Percentiles rank a stretch among this genome's conserved stretches.
Evolutionary conservation across 352 stramenopile genomes (phyloP).

Genomic region (Stramenopiles sp.): DNA sequence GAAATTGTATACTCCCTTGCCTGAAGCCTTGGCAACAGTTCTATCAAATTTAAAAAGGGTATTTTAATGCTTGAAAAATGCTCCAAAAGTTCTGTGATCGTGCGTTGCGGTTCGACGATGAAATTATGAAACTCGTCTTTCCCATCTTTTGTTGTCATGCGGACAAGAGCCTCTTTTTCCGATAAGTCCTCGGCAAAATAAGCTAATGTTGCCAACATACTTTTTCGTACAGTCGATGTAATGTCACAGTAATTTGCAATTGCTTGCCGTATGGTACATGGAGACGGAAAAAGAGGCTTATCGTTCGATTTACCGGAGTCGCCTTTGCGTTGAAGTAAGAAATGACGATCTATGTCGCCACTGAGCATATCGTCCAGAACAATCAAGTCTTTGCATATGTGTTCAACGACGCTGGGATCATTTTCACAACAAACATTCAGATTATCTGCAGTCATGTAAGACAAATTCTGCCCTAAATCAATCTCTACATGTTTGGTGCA

Average conservation of each 20-base stretch:
- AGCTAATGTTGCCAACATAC: slow-evolving; percentile 49
- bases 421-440: slow-evolving; percentile 75
- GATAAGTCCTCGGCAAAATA: slow-evolving; percentile 39
- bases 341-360: slow-evolving; percentile 68
- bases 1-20: slow-evolving; percentile 95
- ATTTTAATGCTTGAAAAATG: slow-evolving; percentile 54
- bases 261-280: slow-evolving; percentile 69
- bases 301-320: slow-evolving; percentile 33
- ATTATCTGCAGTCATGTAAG: slow-evolving; percentile 80
- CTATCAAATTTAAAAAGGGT: slow-evolving; percentile 56
- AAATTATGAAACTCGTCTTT: slow-evolving; percentile 78
- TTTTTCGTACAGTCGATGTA: slow-evolving; percentile 61
- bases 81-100: slow-evolving; percentile 66
- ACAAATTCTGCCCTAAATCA: not conserved
- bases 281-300: slow-evolving; percentile 74
- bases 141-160: slow-evolving; percentile 57
- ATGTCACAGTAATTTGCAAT: slow-evolving; percentile 78
- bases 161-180: slow-evolving; percentile 68
- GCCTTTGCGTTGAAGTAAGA: slow-evolving; percentile 43
- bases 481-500: not conserved
- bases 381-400: slow-evolving; percentile 12
- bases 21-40: slow-evolving; percentile 70
- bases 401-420: slow-evolving; percentile 43
- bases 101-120: slow-evolving; percentile 67
- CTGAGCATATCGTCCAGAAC: slow-evolving; percentile 45